A percentile compares a stretch with the other conserved stretches of the same genome.
phyloP scores from a whole-genome alignment of 108 stramenopile species.

The Nitzschia sp. region DNA sequence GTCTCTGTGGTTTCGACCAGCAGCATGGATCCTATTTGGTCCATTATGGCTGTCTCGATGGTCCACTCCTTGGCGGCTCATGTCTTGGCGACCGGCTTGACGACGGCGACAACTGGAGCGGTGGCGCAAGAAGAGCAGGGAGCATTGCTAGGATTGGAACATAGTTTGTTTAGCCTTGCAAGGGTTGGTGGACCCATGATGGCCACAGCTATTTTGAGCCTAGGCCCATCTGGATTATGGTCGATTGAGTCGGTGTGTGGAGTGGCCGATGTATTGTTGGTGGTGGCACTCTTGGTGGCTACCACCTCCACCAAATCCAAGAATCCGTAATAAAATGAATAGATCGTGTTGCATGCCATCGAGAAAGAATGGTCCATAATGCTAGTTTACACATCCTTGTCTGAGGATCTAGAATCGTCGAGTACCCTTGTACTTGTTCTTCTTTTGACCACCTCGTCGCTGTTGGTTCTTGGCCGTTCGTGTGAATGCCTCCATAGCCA shows the following conservation, averaged over 20 bases:
- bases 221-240: slow-evolving; percentile 17
- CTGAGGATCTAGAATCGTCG: slow-evolving; percentile 7
- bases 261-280: slow-evolving; percentile 27
- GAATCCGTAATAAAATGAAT: not conserved
- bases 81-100: slow-evolving; percentile 67
- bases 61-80: slow-evolving; percentile 61
- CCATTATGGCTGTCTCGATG: slow-evolving; percentile 37
- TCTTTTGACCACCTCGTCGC: slow-evolving; percentile 36
- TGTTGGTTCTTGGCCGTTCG: slow-evolving; percentile 34
- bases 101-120: slow-evolving; percentile 70
- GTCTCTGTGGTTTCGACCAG: slow-evolving; percentile 20
- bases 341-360: slow-evolving; percentile 18
- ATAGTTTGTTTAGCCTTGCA: slow-evolving; percentile 74
- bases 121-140: slow-evolving; percentile 59
- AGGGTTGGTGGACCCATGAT: slow-evolving; percentile 64
- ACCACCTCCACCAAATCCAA: not conserved
- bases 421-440: slow-evolving; percentile 26
- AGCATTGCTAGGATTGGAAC: slow-evolving; percentile 76
- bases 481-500: slow-evolving; percentile 48
- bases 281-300: not conserved
- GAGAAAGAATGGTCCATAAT: not conserved
- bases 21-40: not conserved
- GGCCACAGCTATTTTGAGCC: slow-evolving; percentile 48
- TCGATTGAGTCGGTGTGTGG: slow-evolving; percentile 33
- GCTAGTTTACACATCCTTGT: not conserved